phyloP scores from a whole-genome alignment of 768 basidiomycete species.

The Russula lepida region DNA sequence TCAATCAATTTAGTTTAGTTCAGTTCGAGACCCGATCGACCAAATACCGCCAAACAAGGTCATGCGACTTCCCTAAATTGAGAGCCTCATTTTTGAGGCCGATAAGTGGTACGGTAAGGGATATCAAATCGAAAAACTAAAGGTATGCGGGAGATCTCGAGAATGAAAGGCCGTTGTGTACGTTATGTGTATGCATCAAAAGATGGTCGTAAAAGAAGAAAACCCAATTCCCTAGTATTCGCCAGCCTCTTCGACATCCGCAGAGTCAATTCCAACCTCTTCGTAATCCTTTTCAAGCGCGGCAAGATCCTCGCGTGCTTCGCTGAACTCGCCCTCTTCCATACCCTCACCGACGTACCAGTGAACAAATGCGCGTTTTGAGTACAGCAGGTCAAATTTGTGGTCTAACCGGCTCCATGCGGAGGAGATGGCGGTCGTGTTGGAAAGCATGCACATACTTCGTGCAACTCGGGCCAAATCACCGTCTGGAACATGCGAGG shows the following conservation, averaged over 20 bases:
- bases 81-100: neutral
- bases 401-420: constrained; percentile 73
- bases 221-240: constrained; percentile 32
- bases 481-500: constrained; percentile 65
- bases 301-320: constrained; percentile 98
- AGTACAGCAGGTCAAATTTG: constrained; percentile 75
- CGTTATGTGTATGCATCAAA: constrained; percentile 20
- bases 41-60: constrained; percentile 4
- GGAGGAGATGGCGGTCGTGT: constrained; percentile 62
- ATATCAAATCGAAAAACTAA: constrained; percentile 4
- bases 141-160: neutral
- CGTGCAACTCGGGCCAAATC: constrained; percentile 71
- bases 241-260: constrained; percentile 42
- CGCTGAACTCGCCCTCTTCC: constrained; percentile 96
- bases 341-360: constrained; percentile 74
- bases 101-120: constrained; percentile 8
- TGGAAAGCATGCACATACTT: constrained; percentile 72
- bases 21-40: neutral
- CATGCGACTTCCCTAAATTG: neutral
- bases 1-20: neutral
- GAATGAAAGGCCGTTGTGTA: constrained; percentile 26
- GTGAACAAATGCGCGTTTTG: constrained; percentile 46
- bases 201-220: neutral
- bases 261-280: constrained; percentile 59
- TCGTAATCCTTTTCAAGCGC: constrained; percentile 98